Conservation (phyloP, 805 yeast species). For the Phaffomyces antillensis region DNA sequence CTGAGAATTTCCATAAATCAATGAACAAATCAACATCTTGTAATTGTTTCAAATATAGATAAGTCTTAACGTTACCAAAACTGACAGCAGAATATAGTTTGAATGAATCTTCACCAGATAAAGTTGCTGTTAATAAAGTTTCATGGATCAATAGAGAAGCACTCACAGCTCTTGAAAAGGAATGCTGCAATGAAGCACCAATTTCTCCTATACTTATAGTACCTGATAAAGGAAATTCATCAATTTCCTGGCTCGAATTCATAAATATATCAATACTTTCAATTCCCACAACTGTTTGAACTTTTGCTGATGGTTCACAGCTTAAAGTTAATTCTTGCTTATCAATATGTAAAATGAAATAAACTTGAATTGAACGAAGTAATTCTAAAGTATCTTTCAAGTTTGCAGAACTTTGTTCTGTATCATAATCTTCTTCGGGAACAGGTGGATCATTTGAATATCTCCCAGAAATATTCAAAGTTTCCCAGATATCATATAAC, state of each 20-base stretch:
- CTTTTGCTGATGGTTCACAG: slow-evolving; percentile 92
- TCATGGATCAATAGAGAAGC: slow-evolving; percentile 52
- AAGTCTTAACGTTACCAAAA: slow-evolving; percentile 49
- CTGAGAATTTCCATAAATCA: slow-evolving; percentile 59
- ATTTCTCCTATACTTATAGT: slow-evolving; percentile 47
- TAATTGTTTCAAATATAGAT: slow-evolving; percentile 72
- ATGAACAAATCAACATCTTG: slow-evolving; percentile 79
- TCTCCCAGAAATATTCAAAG: slow-evolving; percentile 42
- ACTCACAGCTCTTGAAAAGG: slow-evolving; percentile 84
- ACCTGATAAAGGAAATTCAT: slow-evolving; percentile 35
- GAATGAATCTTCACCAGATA: slow-evolving; percentile 35
- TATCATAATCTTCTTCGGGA: slow-evolving; percentile 7
- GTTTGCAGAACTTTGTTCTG: neutral
- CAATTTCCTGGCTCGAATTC: slow-evolving; percentile 39
- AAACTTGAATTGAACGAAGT: slow-evolving; percentile 51
- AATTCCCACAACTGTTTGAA: slow-evolving; percentile 75
- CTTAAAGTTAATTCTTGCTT: slow-evolving; percentile 72
- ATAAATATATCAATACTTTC: slow-evolving; percentile 58
- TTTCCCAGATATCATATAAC: slow-evolving; percentile 47
- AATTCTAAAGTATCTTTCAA: slow-evolving; percentile 34
- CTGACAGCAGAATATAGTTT: slow-evolving; percentile 44
- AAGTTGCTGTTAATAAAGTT: slow-evolving; percentile 40
- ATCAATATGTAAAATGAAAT: slow-evolving; percentile 56
- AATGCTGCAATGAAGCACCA: slow-evolving; percentile 75
- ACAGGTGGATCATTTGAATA: neutral